phyloP scores from a whole-genome alignment of 2,329 filamentous ascomycete species.

The Xylaria sp. region DNA sequence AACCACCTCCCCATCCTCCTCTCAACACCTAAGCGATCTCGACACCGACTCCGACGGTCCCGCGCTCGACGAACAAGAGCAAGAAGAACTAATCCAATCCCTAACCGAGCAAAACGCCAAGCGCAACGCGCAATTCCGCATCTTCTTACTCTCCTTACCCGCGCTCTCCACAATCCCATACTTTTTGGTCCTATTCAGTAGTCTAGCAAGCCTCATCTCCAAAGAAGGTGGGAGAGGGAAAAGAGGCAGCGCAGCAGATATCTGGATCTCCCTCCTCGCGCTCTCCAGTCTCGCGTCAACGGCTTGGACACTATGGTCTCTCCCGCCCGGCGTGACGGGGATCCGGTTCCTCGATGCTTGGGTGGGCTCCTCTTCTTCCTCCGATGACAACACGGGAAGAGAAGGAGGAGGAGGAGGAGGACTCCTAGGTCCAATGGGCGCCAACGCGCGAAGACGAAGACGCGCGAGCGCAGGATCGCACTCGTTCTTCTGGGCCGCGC shows the following conservation, averaged over 20 bases:
- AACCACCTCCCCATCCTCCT: slow-evolving; percentile 54
- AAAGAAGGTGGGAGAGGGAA: background rate
- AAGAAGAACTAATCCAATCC: slow-evolving; percentile 69
- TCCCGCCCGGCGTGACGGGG: slow-evolving; percentile 66
- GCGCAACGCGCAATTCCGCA: slow-evolving; percentile 67
- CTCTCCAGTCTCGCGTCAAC: slow-evolving; percentile 72
- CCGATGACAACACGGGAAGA: background rate
- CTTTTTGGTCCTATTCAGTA: slow-evolving; percentile 57
- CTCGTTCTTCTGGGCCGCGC: slow-evolving; percentile 34
- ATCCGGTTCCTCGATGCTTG: slow-evolving; percentile 60
- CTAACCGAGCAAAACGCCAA: slow-evolving; percentile 65
- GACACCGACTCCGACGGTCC: slow-evolving; percentile 55
- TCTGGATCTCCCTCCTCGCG: slow-evolving; percentile 63
- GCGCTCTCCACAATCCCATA: slow-evolving; percentile 65
- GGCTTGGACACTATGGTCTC: slow-evolving; percentile 66
- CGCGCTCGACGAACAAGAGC: slow-evolving; percentile 61
- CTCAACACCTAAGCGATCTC: slow-evolving; percentile 49
- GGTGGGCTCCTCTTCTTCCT: slow-evolving; percentile 34
- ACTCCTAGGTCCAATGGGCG: slow-evolving; percentile 16
- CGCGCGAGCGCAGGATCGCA: slow-evolving; percentile 14
- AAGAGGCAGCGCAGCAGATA: slow-evolving; percentile 34
- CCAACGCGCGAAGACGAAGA: slow-evolving; percentile 36
- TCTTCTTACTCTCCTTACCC: slow-evolving; percentile 69
- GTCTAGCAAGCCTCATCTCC: background rate
- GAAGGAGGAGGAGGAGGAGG: background rate